Evolutionary conservation across 371 early-diverging fungal genomes (phyloP), one percentile per base, ranked within the genome.

Genomic region (Dinochytrium kinnereticum): DNA sequence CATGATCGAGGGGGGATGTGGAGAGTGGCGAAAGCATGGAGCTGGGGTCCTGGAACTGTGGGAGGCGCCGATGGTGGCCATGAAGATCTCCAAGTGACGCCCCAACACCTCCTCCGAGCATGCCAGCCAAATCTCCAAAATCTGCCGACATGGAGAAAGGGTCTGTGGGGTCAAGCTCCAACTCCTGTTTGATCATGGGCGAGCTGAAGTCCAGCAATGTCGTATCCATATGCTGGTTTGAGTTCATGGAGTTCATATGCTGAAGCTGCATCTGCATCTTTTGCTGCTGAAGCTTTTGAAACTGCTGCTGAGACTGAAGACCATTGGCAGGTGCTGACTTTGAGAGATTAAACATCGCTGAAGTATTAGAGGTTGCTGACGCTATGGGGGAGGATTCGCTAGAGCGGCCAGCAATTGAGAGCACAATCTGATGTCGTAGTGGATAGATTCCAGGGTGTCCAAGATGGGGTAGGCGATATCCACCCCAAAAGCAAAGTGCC

Each of bases 141-240:
- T 68, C 68, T 19, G 68, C 2, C 10, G 51, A 31, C 49, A 68
- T 51, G 2, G 68, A 34, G 26, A 68, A 68, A 2, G 68, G 68
- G 30, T 68, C 68, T 2, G 68, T 68, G 5, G 68, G 68, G 26
- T 68, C 68, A 19, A 68, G 33, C 2, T 68, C 68, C 15, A 68
- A 2, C 30, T 66, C 66, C 50, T 34, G 53, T 30, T 68, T 66
- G 51, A 51, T 44, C 28, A 51, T 33, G 34, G 51, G 51, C 3
- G 68, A 51, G 1, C 36, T 34, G 34, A 68, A 51, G 19, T 15
- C 51, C 37, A 39, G 44, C 33, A 61, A 24, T 26, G 33, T 10
- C 34, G 21, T 3, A 61, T 31, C 44, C 67, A 17, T 31, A 30
- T 28, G 28, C 30, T 66, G 44, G 34, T 26, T 24, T 36, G 31